Evolutionary conservation across 257 asterid genomes (phyloP).

Genomic region (Gentiana dahurica): DNA sequence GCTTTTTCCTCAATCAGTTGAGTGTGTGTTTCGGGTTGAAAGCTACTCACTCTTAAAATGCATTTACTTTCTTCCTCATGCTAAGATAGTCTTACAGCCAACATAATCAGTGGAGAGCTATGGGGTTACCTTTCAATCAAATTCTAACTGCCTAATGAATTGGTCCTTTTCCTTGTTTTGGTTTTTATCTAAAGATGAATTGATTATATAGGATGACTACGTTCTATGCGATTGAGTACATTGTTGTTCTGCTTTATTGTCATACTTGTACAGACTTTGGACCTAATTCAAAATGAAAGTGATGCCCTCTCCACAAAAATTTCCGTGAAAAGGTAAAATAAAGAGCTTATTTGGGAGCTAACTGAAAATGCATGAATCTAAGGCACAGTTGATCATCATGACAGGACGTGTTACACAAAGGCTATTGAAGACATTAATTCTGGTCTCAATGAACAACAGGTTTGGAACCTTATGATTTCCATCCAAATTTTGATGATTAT

Average conservation of each 20-base stretch:
- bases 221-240: no score
- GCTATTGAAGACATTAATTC: conserved; percentile 29
- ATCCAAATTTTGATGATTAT: conserved; percentile 14
- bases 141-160: neutral
- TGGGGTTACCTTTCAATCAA: no score
- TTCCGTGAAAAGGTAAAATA: conserved; percentile 48
- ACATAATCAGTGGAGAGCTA: no score
- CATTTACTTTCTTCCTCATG: no score
- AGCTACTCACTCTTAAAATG: no score
- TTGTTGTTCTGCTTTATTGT: no score
- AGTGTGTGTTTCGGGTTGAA: no score
- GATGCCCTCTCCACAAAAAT: conserved; percentile 42
- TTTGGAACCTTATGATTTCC: conserved; percentile 18
- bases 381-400: conserved; percentile 15
- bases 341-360: conserved; percentile 11
- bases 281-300: conserved; percentile 69
- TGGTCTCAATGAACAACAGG: conserved; percentile 60
- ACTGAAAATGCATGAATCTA: conserved; percentile 12
- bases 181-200: neutral
- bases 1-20: no score
- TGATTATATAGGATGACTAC: neutral
- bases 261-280: conserved; percentile 44
- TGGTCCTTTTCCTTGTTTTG: neutral
- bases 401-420: conserved; percentile 45
- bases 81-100: no score